Evolutionary conservation across 371 early-diverging fungal species (phyloP).

Genomic region (Encephalitozoon cuniculi): DNA sequence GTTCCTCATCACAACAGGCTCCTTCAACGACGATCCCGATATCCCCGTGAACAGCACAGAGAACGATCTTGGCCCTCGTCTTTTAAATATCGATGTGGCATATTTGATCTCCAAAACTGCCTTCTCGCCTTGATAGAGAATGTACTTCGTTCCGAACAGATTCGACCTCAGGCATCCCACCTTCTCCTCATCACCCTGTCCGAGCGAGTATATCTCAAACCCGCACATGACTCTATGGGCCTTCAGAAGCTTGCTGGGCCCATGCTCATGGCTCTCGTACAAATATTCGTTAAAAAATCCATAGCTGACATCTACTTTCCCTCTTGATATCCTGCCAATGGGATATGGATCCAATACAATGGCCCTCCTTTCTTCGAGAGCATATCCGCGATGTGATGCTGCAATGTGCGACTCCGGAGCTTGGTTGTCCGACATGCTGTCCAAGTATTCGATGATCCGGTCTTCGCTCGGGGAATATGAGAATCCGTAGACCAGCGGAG

Average conservation of each 20-base stretch:
- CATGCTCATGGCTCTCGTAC: conserved; percentile 18
- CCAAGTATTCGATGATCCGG: not conserved
- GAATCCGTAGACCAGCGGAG: not conserved
- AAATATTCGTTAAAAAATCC: conserved; percentile 20
- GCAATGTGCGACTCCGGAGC: not conserved
- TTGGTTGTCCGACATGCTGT: not conserved
- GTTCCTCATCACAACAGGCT: conserved; percentile 48
- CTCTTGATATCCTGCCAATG: conserved; percentile 9
- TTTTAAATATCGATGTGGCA: conserved; percentile 24
- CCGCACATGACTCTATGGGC: conserved; percentile 27
- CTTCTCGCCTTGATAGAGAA: not conserved
- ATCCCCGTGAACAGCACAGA: conserved; percentile 7
- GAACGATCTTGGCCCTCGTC: conserved; percentile 29
- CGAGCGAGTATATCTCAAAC: conserved; percentile 29
- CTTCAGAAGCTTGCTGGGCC: not conserved
- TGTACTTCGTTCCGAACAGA: conserved; percentile 37
- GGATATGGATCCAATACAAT: not conserved
- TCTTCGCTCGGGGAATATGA: not conserved
- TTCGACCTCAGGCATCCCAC: conserved; percentile 17
- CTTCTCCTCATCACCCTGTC: not conserved
- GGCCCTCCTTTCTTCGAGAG: not conserved
- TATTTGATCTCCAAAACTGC: conserved; percentile 20
- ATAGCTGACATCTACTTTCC: conserved; percentile 9
- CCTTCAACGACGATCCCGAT: not conserved
- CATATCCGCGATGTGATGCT: not conserved